Conservation (phyloP, 140 eudicot species). For the Cichorium intybus region DNA sequence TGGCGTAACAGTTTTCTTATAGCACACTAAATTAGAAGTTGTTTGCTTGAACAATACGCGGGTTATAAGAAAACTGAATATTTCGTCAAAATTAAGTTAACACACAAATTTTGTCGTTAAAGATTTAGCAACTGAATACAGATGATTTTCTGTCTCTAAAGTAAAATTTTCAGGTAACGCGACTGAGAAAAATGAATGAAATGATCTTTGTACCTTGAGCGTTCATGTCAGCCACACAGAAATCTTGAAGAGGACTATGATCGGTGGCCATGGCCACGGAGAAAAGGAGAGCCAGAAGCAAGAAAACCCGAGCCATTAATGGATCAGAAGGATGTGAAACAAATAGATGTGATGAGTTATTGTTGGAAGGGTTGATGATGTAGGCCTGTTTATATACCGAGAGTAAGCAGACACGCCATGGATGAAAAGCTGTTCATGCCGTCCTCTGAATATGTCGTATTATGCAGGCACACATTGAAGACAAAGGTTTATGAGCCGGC, state of each 20-base stretch:
- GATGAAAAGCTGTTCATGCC: not conserved
- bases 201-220: conserved; percentile 15
- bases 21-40: conserved; percentile 32
- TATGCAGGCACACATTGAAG: not conserved
- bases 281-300: conserved; percentile 20
- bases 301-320: conserved; percentile 29
- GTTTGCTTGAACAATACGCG: conserved; percentile 6
- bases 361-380: not conserved
- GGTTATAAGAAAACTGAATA: not conserved
- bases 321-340: not conserved
- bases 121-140: not conserved
- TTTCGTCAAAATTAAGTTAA: no score
- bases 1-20: no score
- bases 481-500: not conserved
- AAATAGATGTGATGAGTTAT: not conserved
- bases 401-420: not conserved
- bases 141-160: no score
- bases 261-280: not conserved
- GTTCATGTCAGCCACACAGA: conserved; percentile 28
- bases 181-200: not conserved
- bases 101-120: no score
- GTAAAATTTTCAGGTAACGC: not conserved
- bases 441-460: conserved; percentile 1
- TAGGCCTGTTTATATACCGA: conserved; percentile 7
- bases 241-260: conserved; percentile 31